phyloP scores from a whole-genome alignment of 2,329 filamentous ascomycete genomes.

The Ophiostoma australiae region DNA sequence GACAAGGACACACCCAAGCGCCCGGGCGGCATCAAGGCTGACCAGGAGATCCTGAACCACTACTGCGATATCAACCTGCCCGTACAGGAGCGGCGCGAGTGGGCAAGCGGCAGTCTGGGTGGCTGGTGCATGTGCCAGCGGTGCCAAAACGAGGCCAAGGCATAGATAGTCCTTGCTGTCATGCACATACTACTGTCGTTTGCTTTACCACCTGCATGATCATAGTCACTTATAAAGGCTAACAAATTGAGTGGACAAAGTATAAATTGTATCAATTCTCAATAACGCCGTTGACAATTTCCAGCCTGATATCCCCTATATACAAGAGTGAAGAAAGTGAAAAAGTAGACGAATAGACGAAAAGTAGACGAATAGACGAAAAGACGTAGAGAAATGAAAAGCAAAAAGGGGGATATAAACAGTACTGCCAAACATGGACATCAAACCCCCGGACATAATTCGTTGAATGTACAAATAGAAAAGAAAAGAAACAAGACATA shows the following conservation, averaged over 20 bases:
- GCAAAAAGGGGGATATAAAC: conserved; percentile 1
- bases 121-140: conserved; percentile 82
- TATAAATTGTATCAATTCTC: background rate
- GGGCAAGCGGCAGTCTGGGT: conserved; percentile 81
- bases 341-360: background rate
- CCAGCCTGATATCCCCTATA: background rate
- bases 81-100: conserved; percentile 78
- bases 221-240: background rate
- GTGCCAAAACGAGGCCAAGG: conserved; percentile 65
- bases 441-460: background rate
- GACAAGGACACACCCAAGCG: conserved; percentile 24
- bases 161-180: background rate
- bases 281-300: background rate
- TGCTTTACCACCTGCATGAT: too few relatives aligned
- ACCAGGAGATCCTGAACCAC: conserved; percentile 85
- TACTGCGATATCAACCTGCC: conserved; percentile 82
- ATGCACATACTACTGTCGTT: background rate
- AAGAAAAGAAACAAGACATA: background rate
- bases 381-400: background rate
- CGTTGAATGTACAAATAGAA: conserved; percentile 14
- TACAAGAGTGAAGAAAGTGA: background rate
- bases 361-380: background rate
- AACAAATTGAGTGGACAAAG: background rate
- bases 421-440: background rate
- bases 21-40: conserved; percentile 62